These are phyloP conservation scores for Scytalidium sp. DNA, from an alignment of 2,329 filamentous ascomycete genomes.

Conservation along the genomic window DNA sequence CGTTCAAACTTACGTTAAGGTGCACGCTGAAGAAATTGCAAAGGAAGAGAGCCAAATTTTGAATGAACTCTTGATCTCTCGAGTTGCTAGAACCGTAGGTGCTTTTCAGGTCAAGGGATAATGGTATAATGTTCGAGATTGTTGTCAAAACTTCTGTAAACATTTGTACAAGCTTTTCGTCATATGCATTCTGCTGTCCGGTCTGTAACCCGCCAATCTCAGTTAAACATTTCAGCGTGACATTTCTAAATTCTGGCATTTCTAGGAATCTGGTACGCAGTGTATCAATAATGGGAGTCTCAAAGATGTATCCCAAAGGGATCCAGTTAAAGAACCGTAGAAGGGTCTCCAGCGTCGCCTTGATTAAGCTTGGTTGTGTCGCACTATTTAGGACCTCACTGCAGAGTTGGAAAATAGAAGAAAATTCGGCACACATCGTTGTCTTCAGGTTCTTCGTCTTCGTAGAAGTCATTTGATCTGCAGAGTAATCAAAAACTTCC, in stretches of 20 bases:
- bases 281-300: constrained; percentile 94
- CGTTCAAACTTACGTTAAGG: constrained; percentile 59
- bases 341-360: constrained; percentile 93
- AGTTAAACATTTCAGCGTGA: constrained; percentile 93
- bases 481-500: constrained; percentile 98
- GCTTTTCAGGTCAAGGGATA: constrained; percentile 83
- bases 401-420: constrained; percentile 96
- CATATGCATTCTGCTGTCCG: constrained; percentile 71
- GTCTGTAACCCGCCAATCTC: constrained; percentile 95
- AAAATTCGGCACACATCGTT: constrained; percentile 98
- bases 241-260: constrained; percentile 91
- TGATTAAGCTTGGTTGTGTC: constrained; percentile 83
- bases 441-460: constrained; percentile 97
- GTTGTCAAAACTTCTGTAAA: constrained; percentile 95
- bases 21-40: constrained; percentile 97
- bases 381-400: constrained; percentile 92
- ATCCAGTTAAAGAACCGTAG: constrained; percentile 99
- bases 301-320: constrained; percentile 96
- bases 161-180: constrained; percentile 96
- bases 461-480: constrained; percentile 97
- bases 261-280: constrained; percentile 89
- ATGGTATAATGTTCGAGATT: constrained; percentile 88
- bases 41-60: constrained; percentile 92
- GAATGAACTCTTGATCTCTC: constrained; percentile 94
- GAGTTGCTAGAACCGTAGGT: constrained; percentile 92